Evolutionary conservation across 1,139 yeast genomes (phyloP), one percentile per base, ranked within the genome.

Genomic region (Magnusiomyces fungicola): DNA sequence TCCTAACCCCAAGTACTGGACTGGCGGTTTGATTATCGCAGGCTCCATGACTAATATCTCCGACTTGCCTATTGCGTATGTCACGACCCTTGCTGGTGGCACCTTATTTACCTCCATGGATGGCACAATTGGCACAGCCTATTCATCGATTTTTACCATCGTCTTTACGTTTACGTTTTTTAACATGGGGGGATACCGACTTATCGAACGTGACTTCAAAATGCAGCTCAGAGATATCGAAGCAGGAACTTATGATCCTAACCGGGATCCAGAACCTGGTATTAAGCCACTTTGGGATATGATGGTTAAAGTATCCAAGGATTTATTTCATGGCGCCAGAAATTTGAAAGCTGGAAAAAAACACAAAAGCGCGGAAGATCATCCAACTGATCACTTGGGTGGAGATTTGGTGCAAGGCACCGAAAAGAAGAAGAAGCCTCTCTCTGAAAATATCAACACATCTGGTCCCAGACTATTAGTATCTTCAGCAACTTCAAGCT

Each of bases 11-110:
- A 75, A 74, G 55, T 69, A 77, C 48, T 89, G 95, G 95, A 68
- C 77, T 42, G 95, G 96, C 48, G 96, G 96, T 0, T 69, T 79
- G 33, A 63, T 78, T 42, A 77, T 84, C 10, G 89, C 87, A 16
- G 94, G 95, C 0, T 70, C 84, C 43, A 79, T 87, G 53, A 67
- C 63, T 49, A 69, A 69, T 49, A 55, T 84, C 45, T 80, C 92
- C 9, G 96, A 89, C 67, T 71, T 89, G 53, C 96, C 96, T 0
- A 85, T 89, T 59, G 96, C 96, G 0, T 88, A 87, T 58, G 72
- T 89, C 42, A 94, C 88, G 60, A 83, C 95, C 1, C 69, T 89
- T 63, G 81, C 85, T 36, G 72, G 76, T 16, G 81, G 89, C 0
- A 71, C 79, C 0, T 71, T 78, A 1, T 83, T 90, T 58, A 66